Evolutionary conservation across 2,329 filamentous ascomycete genomes (phyloP), one percentile per base, ranked within the genome.

Genomic region (Sphaerulina vaccinii): DNA sequence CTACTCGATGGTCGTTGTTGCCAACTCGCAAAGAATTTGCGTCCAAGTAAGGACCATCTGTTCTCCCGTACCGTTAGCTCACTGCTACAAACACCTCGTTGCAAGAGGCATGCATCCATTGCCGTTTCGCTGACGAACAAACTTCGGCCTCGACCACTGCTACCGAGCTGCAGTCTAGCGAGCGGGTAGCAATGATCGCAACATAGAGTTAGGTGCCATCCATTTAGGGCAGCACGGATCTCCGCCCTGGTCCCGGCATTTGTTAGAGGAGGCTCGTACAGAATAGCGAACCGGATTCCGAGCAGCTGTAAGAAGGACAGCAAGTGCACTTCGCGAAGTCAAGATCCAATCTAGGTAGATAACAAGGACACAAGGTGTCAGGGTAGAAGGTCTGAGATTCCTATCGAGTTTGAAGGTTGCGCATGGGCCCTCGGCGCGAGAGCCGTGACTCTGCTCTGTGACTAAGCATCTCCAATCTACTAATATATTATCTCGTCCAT

Each of bases 51-150:
- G 35, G 35, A 38, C 35, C 16, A 38, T 38, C 35, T n/a, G 35
- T 38, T 38, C 35, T 38, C 35, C 35, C 35, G 35, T 38, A 38
- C 35, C 35, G 35, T 38, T 38, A 38, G 35, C 35, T 38, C 35
- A 38, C 35, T 38, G 35, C 35, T 38, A 38, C 8, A 38, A 38
- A 38, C 35, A 38, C 35, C 35, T 38, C 35, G 35, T 38, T 38
- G 35, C 35, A 38, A 38, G 35, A 38, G 35, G 35, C 35, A 38
- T 8, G 35, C 35, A 38, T 38, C 35, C 8, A 38, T 38, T 38
- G 35, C 35, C 16, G 16, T 38, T 8, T 38, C 16, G 35, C 35
- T 38, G 8, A 38, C 35, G 35, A 38, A 38, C 35, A 38, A 15
- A 38, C 35, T 38, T 15, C 35, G 35, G 35, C 35, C 35, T 38